Conservation (phyloP, 371 early-diverging fungal species). For the Rhizopus microsporus region DNA sequence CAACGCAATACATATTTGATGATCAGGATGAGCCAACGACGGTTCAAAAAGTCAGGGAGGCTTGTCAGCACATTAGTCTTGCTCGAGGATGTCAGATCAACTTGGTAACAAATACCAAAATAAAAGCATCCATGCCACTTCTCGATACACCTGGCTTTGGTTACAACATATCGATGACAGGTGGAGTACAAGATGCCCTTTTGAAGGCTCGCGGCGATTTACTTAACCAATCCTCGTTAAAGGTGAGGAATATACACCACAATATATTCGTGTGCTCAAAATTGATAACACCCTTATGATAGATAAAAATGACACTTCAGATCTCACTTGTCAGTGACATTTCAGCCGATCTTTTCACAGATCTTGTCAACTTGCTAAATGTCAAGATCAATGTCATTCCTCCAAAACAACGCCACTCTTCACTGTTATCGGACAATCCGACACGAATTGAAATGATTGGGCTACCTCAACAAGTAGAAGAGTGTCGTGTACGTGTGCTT, state of each 20-base stretch:
- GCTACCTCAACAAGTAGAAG: slow-evolving; percentile 37
- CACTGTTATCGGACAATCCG: slow-evolving; percentile 39
- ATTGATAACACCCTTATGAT: background rate
- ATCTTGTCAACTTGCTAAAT: slow-evolving; percentile 35
- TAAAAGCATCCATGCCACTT: slow-evolving; percentile 2
- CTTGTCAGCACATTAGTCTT: slow-evolving; percentile 24
- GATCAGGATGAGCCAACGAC: slow-evolving; percentile 13
- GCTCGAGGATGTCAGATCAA: slow-evolving; percentile 24
- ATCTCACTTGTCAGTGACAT: slow-evolving; percentile 17
- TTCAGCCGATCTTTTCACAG: slow-evolving; percentile 21
- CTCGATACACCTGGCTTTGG: slow-evolving; percentile 10
- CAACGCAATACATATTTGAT: slow-evolving; percentile 22
- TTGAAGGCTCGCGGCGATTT: slow-evolving; percentile 35
- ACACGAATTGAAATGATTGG: slow-evolving; percentile 38
- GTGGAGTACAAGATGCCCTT: slow-evolving; percentile 18
- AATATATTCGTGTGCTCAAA: background rate
- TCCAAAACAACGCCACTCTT: slow-evolving; percentile 24
- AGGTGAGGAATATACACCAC: slow-evolving; percentile 15
- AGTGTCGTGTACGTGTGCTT: slow-evolving; percentile 43
- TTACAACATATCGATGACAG: slow-evolving; percentile 28
- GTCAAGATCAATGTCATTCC: slow-evolving; percentile 27
- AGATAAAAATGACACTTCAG: slow-evolving; percentile 22
- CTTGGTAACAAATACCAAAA: slow-evolving; percentile 12
- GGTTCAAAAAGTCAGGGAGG: slow-evolving; percentile 14
- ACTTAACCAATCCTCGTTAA: slow-evolving; percentile 22